Evolutionary conservation across 2,329 filamentous ascomycete genomes (phyloP), one percentile per base, ranked within the genome.

Genomic region (Graphilbum ipis-grandicollis): DNA sequence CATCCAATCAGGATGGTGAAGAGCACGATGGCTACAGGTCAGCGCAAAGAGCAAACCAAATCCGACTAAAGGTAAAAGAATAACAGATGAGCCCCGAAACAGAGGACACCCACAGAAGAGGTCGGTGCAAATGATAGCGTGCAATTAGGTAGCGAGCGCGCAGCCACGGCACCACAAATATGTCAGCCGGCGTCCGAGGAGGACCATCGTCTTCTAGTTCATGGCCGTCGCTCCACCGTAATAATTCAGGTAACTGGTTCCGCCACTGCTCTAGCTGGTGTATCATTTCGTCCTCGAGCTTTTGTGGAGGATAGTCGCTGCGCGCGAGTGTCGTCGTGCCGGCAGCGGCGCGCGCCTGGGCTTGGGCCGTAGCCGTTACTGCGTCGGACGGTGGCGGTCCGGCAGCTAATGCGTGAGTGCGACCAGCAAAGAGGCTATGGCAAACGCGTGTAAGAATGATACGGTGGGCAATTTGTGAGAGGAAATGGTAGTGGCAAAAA

Each of bases 251-350:
- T 13, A 69, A 58, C 37, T 67, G 66, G 5, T 48, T 53, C 19
- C 64, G 62, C 66, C 66, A 70, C 47, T 68, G 63, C 45, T 67
- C 64, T 15, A 69, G 58, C 48, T 70, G 66, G 47, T 68, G 64
- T 35, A 62, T 57, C 40, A 69, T 59, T 47, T 70, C 66, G 23
- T 58, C 52, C 18, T 63, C 65, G 35, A 70, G 53, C 8, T 57
- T 57, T 13, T 62, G 57, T 7, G 59, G 59, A 4, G 65, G 65
- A 44, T 62, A 56, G 41, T 60, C 55, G 19, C 31, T 38, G 23
- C 37, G 38, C 15, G 12, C 14, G n/a, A 19, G 13, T 8, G 25
- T 29, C 4, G 33, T 29, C 15, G 15, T 17, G 44, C 51, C 53
- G 15, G 18, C 13, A 13, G 5, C n/a, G 31, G 18, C 23, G n/a